phyloP scores from a whole-genome alignment of 2,329 filamentous ascomycete species.

The Pseudogymnoascus sp. region DNA sequence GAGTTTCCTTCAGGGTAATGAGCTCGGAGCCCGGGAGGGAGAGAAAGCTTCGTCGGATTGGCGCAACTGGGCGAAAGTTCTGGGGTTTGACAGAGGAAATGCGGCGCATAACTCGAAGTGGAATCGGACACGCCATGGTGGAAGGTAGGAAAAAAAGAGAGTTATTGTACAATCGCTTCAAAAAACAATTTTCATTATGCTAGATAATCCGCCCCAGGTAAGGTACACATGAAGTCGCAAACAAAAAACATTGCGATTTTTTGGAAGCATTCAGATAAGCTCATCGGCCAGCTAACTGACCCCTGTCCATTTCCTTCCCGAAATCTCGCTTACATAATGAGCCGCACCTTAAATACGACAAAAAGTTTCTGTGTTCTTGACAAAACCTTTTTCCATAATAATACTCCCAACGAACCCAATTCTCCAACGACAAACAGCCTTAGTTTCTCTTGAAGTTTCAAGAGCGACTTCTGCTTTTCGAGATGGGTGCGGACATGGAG shows the following conservation, averaged over 20 bases:
- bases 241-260: neutral
- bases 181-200: constrained; percentile 3
- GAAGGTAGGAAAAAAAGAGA: neutral
- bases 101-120: constrained; percentile 2
- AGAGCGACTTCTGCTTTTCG: neutral
- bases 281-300: neutral
- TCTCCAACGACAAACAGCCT: neutral
- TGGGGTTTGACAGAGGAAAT: neutral
- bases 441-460: constrained; percentile 7
- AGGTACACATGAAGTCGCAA: neutral
- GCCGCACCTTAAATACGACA: constrained; percentile 9
- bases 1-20: constrained; percentile 66
- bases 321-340: constrained; percentile 7
- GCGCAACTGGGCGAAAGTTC: neutral
- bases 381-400: neutral
- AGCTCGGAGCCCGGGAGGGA: constrained; percentile 33
- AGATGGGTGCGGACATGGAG: neutral
- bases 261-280: constrained; percentile 3
- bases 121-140: constrained; percentile 4
- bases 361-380: constrained; percentile 1
- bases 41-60: constrained; percentile 39
- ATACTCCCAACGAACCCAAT: neutral
- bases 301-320: neutral
- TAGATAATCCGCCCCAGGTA: neutral
- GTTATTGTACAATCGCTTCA: constrained; percentile 2